phyloP scores from a whole-genome alignment of 2,329 filamentous ascomycete species.

The Lasiodiplodia citricola region DNA sequence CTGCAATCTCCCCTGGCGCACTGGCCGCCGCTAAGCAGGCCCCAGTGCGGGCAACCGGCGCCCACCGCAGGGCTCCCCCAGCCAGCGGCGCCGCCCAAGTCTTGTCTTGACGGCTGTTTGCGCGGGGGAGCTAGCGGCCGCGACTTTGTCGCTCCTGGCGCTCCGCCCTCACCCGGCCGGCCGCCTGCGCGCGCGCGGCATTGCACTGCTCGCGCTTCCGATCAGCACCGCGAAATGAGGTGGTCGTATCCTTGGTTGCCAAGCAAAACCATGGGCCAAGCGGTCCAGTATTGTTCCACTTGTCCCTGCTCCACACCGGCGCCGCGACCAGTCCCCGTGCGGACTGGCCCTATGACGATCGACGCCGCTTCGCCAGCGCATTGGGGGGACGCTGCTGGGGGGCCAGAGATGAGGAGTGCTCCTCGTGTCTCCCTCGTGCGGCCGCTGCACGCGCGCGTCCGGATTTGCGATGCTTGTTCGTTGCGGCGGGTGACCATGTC shows the following conservation, averaged over 20 bases:
- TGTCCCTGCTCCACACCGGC: slow-evolving; percentile 14
- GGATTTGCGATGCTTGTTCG: slow-evolving; percentile 16
- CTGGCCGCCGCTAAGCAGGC: slow-evolving; percentile 1
- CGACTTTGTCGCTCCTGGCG: neutral
- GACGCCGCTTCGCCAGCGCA: neutral
- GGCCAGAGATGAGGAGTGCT: slow-evolving; percentile 13
- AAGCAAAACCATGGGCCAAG: slow-evolving; percentile 23
- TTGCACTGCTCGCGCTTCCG: neutral
- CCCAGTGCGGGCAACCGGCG: neutral
- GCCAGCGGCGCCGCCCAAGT: neutral
- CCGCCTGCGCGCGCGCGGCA: neutral
- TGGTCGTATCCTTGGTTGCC: slow-evolving; percentile 17
- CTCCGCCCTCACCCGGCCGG: neutral
- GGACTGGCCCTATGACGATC: slow-evolving; percentile 24
- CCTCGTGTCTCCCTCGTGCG: neutral
- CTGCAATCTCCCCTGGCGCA: slow-evolving; percentile 21
- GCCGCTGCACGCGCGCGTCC: neutral
- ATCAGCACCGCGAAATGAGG: slow-evolving; percentile 23
- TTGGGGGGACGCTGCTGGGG: slow-evolving; percentile 4
- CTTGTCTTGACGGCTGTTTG: neutral
- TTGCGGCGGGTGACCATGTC: slow-evolving; percentile 1
- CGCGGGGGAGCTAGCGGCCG: neutral
- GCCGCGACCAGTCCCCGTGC: neutral
- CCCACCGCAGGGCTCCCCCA: neutral
- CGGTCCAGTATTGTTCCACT: slow-evolving; percentile 31